These are phyloP conservation scores for Clavispora asparagi DNA, from an alignment of 805 yeast species.

Conservation along the genomic window DNA sequence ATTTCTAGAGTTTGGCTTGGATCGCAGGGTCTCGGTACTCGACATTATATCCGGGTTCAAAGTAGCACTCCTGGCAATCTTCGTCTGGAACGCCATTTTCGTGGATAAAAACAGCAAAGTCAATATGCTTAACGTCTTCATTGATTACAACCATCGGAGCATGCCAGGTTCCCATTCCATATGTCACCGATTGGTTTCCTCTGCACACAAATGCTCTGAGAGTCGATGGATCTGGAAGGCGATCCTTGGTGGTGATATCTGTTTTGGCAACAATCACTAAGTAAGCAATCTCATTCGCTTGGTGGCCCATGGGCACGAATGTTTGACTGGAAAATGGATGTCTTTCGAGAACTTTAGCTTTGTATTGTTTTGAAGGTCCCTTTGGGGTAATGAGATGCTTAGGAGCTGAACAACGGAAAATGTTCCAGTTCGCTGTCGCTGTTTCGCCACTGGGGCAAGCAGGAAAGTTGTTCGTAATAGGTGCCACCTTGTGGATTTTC, in stretches of 20 bases:
- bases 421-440: slow-evolving; percentile 70
- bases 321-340: slow-evolving; percentile 90
- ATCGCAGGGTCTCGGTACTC: slow-evolving; percentile 12
- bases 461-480: slow-evolving; percentile 49
- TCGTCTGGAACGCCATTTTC: slow-evolving; percentile 77
- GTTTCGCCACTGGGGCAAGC: slow-evolving; percentile 41
- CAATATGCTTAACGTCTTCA: slow-evolving; percentile 45
- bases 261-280: slow-evolving; percentile 75
- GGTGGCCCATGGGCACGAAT: slow-evolving; percentile 82
- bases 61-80: slow-evolving; percentile 77
- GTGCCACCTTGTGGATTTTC: slow-evolving; percentile 69
- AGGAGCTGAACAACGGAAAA: slow-evolving; percentile 79
- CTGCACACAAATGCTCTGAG: slow-evolving; percentile 66
- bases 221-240: slow-evolving; percentile 56
- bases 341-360: slow-evolving; percentile 72
- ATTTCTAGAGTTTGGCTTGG: slow-evolving; percentile 5
- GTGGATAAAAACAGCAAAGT: slow-evolving; percentile 84
- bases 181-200: slow-evolving; percentile 88
- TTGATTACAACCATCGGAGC: slow-evolving; percentile 92
- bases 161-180: slow-evolving; percentile 86
- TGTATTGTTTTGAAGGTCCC: slow-evolving; percentile 27
- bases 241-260: slow-evolving; percentile 27
- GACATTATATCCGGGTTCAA: slow-evolving; percentile 52
- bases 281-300: slow-evolving; percentile 46
- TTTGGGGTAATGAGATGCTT: slow-evolving; percentile 42